Evolutionary conservation across 345 rosid species (phyloP).

Genomic region (Salix arbutifolia): DNA sequence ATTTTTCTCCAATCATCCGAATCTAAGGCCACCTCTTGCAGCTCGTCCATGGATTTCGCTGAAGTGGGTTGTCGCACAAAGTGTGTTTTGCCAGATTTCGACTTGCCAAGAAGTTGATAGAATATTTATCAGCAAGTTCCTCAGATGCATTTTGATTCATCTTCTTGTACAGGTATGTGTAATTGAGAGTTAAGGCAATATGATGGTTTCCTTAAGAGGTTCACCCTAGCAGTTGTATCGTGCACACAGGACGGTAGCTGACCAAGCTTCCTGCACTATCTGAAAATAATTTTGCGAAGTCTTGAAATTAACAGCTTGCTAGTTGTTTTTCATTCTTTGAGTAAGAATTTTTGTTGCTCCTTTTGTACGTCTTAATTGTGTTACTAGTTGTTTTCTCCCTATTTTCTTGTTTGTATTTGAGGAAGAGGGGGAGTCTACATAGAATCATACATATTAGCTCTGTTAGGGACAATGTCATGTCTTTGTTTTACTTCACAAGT

Average conservation of each 20-base stretch:
- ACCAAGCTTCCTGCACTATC: background rate
- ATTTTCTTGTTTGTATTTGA: background rate
- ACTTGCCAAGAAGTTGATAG: background rate
- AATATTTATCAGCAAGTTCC: background rate
- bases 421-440: background rate
- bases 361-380: background rate
- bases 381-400: background rate
- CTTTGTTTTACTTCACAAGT: background rate
- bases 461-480: background rate
- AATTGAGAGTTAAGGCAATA: background rate
- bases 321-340: background rate
- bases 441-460: background rate
- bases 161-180: slow-evolving; percentile 26
- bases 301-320: background rate
- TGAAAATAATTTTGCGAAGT: background rate
- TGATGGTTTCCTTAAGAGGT: background rate
- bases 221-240: background rate
- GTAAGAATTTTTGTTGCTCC: background rate
- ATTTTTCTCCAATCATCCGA: slow-evolving; percentile 3
- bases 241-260: background rate
- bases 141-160: background rate
- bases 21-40: background rate
- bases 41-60: slow-evolving; percentile 1
- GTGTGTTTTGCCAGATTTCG: too few relatives aligned
- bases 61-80: background rate